phyloP scores from a whole-genome alignment of 768 basidiomycete genomes.

The Amanita inopinata region DNA sequence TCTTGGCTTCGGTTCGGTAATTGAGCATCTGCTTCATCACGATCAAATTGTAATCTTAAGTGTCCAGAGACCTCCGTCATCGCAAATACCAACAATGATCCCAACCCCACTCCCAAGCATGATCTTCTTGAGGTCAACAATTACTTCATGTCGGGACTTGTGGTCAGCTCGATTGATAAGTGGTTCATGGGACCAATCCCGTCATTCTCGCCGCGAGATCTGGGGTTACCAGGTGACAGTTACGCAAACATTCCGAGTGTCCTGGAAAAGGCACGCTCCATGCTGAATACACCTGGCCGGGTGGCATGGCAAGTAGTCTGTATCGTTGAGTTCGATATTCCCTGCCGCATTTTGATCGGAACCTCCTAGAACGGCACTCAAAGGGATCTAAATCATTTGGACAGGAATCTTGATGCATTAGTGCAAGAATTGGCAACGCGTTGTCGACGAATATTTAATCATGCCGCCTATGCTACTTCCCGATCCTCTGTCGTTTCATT shows the following conservation, averaged over 20 bases:
- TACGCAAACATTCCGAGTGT: constrained; percentile 27
- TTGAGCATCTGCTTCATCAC: constrained; percentile 12
- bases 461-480: constrained; percentile 52
- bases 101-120: constrained; percentile 42
- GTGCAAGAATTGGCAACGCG: constrained; percentile 49
- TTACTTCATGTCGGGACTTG: constrained; percentile 66
- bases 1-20: constrained; percentile 68
- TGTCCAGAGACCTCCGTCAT: constrained; percentile 32
- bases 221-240: constrained; percentile 33
- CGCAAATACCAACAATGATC: constrained; percentile 43
- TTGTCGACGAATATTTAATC: constrained; percentile 53
- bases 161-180: constrained; percentile 59
- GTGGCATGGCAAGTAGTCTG: constrained; percentile 46
- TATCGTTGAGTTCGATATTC: constrained; percentile 15
- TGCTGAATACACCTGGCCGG: constrained; percentile 36
- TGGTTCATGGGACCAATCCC: constrained; percentile 70
- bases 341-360: constrained; percentile 19
- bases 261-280: constrained; percentile 38
- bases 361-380: constrained; percentile 33
- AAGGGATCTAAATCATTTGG: constrained; percentile 45
- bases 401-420: constrained; percentile 61
- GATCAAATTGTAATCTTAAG: constrained; percentile 7
- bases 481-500: constrained; percentile 44
- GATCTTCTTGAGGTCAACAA: constrained; percentile 76
- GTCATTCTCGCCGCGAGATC: constrained; percentile 36